Percentiles rank a stretch among this genome's conserved stretches.
Evolutionary conservation across 139 green algal genomes (phyloP).

Genomic region (Auxenochlorella pyrenoidosa): DNA sequence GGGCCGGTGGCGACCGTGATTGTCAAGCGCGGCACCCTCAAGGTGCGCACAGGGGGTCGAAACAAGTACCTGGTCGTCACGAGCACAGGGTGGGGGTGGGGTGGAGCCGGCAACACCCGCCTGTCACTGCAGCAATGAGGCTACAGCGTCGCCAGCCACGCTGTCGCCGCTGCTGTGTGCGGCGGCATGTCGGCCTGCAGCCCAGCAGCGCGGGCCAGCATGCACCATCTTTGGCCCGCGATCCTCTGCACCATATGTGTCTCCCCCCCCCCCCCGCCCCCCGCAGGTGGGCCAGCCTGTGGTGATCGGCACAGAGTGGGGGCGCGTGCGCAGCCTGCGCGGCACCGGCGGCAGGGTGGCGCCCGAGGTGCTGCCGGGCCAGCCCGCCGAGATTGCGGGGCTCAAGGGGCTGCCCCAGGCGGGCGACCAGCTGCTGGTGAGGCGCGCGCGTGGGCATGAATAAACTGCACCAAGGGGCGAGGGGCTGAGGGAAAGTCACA

Average conservation of each 20-base stretch:
- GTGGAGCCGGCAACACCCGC: too few relatives aligned
- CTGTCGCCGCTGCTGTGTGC: too few relatives aligned
- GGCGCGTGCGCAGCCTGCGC: conserved; percentile 60
- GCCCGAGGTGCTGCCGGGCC: conserved; percentile 63
- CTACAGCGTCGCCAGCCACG: too few relatives aligned
- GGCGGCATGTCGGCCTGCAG: background rate
- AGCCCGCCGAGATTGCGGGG: conserved; percentile 71
- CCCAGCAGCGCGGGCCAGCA: background rate
- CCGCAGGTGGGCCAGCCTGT: conserved; percentile 54
- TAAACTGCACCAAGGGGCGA: too few relatives aligned
- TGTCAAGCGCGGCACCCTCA: conserved; percentile 69
- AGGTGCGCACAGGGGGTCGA: background rate
- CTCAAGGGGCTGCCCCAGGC: conserved; percentile 82
- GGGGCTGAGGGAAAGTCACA: too few relatives aligned
- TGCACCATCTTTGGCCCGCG: background rate
- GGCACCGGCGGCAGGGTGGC: conserved; percentile 30
- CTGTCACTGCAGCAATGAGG: too few relatives aligned
- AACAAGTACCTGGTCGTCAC: too few relatives aligned
- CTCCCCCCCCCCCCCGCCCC: too few relatives aligned
- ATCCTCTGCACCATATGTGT: too few relatives aligned
- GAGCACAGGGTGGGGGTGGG: too few relatives aligned
- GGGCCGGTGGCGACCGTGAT: conserved; percentile 87
- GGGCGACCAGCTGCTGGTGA: conserved; percentile 82
- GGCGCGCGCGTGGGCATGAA: background rate
- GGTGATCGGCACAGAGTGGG: conserved; percentile 87